Conservation (phyloP, 176 grass and related monocot genomes). For the bread wheat (Triticum aestivum) region IWGSC_CS_RefSeq_v2.1 NC_057803.1:91772566-91773065, state of each 20-base stretch:
- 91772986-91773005: not conserved
- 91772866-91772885: not conserved
- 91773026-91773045: not conserved
- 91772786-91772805: not conserved
- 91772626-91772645: conserved; percentile 17
- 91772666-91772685: not conserved
- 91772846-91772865: not conserved
- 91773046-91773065: no score
- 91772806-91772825: not conserved
- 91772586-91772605: not conserved
- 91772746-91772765: conserved; percentile 16
- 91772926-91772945: not conserved
- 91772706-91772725: not conserved
- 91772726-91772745: conserved; percentile 11
- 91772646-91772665: conserved; percentile 14
- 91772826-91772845: not conserved
- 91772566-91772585: no score
- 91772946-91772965: not conserved
- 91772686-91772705: not conserved
- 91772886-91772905: not conserved
- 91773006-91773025: not conserved
- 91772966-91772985: not conserved
- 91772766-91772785: conserved; percentile 7
- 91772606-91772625: not conserved
- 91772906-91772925: not conserved